A percentile compares a stretch with the other conserved stretches of the same genome.
Conservation (phyloP, 2,329 filamentous ascomycete species). For the Clonostachys rosea region DNA sequence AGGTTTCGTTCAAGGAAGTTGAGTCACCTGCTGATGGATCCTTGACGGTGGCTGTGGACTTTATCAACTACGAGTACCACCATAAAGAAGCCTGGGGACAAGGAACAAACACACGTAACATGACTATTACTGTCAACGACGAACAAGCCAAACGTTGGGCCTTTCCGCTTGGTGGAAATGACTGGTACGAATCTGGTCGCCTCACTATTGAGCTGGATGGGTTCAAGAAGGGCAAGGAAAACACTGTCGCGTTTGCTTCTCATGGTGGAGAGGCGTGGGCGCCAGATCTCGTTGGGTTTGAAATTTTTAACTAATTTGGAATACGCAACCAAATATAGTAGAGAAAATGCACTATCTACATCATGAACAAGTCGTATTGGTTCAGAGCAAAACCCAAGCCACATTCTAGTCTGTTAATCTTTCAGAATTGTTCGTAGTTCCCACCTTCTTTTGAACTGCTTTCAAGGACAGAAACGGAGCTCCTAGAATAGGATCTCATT, state of each 20-base stretch:
- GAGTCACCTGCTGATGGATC: slow-evolving; percentile 17
- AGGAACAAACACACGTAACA: slow-evolving; percentile 43
- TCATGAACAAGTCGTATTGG: no score
- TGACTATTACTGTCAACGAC: slow-evolving; percentile 43
- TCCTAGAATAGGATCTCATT: no score
- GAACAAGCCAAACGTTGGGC: slow-evolving; percentile 35
- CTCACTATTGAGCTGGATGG: slow-evolving; percentile 37
- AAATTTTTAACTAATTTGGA: background rate
- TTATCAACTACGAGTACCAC: slow-evolving; percentile 47
- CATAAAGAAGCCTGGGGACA: slow-evolving; percentile 25
- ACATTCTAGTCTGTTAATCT: no score
- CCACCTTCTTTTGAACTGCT: no score
- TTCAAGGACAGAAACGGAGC: no score
- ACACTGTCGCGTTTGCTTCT: slow-evolving; percentile 26
- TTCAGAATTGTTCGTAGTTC: no score
- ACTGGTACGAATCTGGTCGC: slow-evolving; percentile 44
- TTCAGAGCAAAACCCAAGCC: no score
- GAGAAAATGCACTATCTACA: no score
- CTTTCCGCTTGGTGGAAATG: slow-evolving; percentile 41
- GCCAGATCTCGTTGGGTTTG: slow-evolving; percentile 37
- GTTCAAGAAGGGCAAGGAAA: slow-evolving; percentile 31
- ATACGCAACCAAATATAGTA: background rate
- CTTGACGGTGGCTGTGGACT: slow-evolving; percentile 40
- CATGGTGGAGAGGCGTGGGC: slow-evolving; percentile 19
- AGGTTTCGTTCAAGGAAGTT: slow-evolving; percentile 26